Conservation (phyloP, 371 early-diverging fungal species). For the Nematocida parisii region DNA sequence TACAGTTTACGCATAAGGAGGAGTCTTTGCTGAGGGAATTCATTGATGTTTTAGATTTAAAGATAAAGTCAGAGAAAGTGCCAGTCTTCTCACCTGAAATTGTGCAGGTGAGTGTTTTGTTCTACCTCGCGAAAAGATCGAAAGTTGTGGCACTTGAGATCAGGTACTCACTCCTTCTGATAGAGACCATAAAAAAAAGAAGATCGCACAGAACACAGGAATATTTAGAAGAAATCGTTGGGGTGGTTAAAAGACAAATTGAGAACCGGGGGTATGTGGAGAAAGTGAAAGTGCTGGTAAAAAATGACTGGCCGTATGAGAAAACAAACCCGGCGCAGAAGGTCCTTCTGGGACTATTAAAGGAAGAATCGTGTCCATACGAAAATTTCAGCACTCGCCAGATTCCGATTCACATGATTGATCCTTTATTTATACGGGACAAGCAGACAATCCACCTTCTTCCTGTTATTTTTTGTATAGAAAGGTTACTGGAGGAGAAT, state of each 20-base stretch:
- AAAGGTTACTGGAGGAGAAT: neutral
- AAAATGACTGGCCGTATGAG: conserved; percentile 28
- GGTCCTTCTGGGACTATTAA: conserved; percentile 4
- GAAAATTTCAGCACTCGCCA: conserved; percentile 18
- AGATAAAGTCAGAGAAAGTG: no score
- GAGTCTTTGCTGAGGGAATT: neutral
- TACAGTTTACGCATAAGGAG: conserved; percentile 6
- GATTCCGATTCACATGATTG: conserved; percentile 19
- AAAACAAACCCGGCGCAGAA: conserved; percentile 43
- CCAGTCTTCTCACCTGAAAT: neutral
- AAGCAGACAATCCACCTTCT: neutral
- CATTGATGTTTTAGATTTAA: neutral
- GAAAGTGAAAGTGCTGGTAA: neutral
- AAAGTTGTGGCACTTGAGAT: conserved; percentile 12
- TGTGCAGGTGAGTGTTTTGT: conserved; percentile 1
- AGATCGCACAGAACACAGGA: conserved; percentile 8
- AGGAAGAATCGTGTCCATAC: neutral
- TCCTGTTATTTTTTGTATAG: conserved; percentile 31
- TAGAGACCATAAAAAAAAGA: neutral
- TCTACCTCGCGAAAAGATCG: conserved; percentile 19
- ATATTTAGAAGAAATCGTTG: conserved; percentile 43
- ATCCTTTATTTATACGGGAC: conserved; percentile 29
- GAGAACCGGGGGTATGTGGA: neutral
- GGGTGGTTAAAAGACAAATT: neutral
- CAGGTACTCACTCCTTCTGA: neutral